phyloP scores from a whole-genome alignment of 1,139 yeast genomes.

The Blastobotrys niveus region DNA sequence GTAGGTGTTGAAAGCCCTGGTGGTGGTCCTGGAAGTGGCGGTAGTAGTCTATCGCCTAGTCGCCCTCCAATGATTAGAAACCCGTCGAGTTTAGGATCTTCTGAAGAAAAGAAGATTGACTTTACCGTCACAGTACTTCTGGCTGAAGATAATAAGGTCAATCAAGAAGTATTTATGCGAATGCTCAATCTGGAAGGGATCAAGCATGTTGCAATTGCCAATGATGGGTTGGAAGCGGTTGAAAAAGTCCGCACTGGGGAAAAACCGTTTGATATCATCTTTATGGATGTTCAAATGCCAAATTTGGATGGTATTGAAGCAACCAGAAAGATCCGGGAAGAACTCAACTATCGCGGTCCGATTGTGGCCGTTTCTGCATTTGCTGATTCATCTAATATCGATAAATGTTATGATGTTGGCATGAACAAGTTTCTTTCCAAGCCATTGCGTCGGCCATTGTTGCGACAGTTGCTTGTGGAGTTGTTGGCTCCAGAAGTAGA shows the following conservation, averaged over 20 bases:
- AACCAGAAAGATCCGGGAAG: constrained; percentile 61
- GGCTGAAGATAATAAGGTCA: constrained; percentile 93
- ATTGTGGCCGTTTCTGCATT: constrained; percentile 93
- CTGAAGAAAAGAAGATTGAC: constrained; percentile 22
- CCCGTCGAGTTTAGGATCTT: constrained; percentile 21
- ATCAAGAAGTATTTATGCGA: constrained; percentile 86
- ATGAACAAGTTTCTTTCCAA: constrained; percentile 89
- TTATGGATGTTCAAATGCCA: constrained; percentile 99
- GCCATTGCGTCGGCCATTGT: constrained; percentile 42
- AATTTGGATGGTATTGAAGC: constrained; percentile 83
- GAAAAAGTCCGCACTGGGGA: constrained; percentile 40
- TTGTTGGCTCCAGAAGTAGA: constrained; percentile 14
- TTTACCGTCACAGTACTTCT: constrained; percentile 57
- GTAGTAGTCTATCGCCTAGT: background rate
- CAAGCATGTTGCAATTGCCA: constrained; percentile 64
- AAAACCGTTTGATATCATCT: constrained; percentile 63
- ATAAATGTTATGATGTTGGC: constrained; percentile 76
- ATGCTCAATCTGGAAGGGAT: constrained; percentile 87
- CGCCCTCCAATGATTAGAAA: constrained; percentile 24
- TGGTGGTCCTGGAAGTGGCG: background rate
- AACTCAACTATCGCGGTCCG: constrained; percentile 56
- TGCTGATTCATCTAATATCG: constrained; percentile 86
- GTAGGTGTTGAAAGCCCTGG: background rate
- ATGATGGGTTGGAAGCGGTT: constrained; percentile 88
- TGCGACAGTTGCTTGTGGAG: constrained; percentile 21